A percentile compares a stretch with the other conserved stretches of the same genome.
phyloP scores from a whole-genome alignment of 2,329 filamentous ascomycete genomes.

The Ophiostoma ulmi region DNA sequence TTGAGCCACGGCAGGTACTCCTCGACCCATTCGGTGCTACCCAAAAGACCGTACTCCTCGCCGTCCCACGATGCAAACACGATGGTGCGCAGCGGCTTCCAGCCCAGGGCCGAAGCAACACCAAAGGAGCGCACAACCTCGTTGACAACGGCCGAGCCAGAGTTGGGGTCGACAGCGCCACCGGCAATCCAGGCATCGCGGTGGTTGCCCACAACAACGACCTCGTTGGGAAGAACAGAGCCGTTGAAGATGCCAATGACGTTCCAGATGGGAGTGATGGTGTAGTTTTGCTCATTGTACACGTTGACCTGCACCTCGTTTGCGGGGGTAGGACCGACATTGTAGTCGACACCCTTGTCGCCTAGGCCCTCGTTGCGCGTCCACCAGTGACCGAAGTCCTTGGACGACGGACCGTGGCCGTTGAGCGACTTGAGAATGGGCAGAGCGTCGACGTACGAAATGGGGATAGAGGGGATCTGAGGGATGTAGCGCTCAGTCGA shows the following conservation, averaged over 20 bases:
- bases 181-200: conserved; percentile 69
- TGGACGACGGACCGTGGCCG: conserved; percentile 73
- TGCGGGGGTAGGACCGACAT: conserved; percentile 75
- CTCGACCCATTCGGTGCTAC: conserved; percentile 90
- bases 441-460: conserved; percentile 25
- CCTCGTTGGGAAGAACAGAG: conserved; percentile 68
- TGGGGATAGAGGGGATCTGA: conserved; percentile 66
- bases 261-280: conserved; percentile 79
- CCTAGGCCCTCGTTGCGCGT: conserved; percentile 62
- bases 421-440: conserved; percentile 59
- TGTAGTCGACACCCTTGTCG: conserved; percentile 80
- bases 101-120: conserved; percentile 61
- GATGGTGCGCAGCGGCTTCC: conserved; percentile 83
- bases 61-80: conserved; percentile 82
- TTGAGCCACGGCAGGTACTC: conserved; percentile 79
- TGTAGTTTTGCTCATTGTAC: conserved; percentile 75
- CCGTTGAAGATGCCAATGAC: conserved; percentile 91
- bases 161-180: conserved; percentile 75
- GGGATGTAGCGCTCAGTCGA: conserved; percentile 67
- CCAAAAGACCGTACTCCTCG: conserved; percentile 80
- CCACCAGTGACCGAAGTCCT: conserved; percentile 70
- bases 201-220: conserved; percentile 81
- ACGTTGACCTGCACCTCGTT: conserved; percentile 61
- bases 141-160: conserved; percentile 72
- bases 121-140: conserved; percentile 73